These are phyloP conservation scores for Trifolium repens DNA, from an alignment of 306 rosid species.

Conservation along the genomic window DNA sequence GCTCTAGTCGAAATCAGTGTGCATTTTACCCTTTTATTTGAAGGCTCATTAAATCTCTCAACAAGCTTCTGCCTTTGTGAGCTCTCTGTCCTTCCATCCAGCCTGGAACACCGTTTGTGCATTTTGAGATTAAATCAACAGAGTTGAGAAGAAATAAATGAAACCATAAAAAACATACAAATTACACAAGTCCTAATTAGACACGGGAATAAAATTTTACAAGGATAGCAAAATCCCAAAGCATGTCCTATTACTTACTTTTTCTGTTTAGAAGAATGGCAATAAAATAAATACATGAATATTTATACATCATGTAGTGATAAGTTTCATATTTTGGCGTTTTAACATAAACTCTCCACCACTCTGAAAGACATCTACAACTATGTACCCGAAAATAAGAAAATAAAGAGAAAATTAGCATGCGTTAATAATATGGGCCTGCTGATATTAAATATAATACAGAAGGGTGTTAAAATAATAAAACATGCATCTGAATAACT, in stretches of 20 bases:
- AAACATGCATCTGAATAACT: constrained; percentile 6
- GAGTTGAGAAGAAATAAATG: constrained; percentile 17
- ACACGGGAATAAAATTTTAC: background rate
- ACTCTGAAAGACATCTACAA: constrained; percentile 31
- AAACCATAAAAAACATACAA: constrained; percentile 21
- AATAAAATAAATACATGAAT: constrained; percentile 4
- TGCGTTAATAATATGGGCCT: constrained; percentile 16
- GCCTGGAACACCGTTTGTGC: constrained; percentile 55
- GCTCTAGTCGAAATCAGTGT: constrained; percentile 91
- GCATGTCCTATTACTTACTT: background rate
- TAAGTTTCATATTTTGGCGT: constrained; percentile 1
- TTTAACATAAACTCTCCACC: constrained; percentile 32
- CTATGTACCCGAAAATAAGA: background rate
- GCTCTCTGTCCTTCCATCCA: constrained; percentile 98
- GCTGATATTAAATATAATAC: constrained; percentile 17
- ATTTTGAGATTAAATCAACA: constrained; percentile 9
- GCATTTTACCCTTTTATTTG: constrained; percentile 88
- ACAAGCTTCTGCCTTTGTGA: constrained; percentile 94
- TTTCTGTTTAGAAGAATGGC: constrained; percentile 1
- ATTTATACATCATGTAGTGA: background rate
- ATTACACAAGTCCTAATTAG: constrained; percentile 29
- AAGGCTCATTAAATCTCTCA: constrained; percentile 87
- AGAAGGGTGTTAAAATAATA: background rate
- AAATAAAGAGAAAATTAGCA: background rate
- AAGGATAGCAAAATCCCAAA: constrained; percentile 14